Base-by-base conservation (phyloP, 2,329 filamentous ascomycete genomes). In the Lasiodiplodia citricola region DNA sequence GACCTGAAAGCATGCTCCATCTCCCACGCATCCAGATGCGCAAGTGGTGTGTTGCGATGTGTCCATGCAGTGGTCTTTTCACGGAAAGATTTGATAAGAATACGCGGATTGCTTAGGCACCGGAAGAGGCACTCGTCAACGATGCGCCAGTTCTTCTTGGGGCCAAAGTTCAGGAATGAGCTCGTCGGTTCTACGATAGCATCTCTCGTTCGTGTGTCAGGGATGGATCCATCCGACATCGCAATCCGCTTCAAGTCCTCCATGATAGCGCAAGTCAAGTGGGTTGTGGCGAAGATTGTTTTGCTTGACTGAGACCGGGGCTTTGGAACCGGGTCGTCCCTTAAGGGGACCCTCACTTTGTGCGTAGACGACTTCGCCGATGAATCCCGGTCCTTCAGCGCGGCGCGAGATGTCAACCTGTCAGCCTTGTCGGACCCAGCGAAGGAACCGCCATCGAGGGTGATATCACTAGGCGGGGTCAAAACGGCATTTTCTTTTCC, bases 1-100 rank as follows among this genome's bases (percentile, higher is more conserved):
- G 75, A 73, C 35, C 73, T 70, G 56, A 81, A 80, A 0, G 76
- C 74, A n/a, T 74, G 70, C 2, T 70, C 71, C 67, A 80, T 67
- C 31, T 72, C 72, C 16, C 69, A 54, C 18, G 78, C 75, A 65
- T 81, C 74, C 7, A 80, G 72, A 21, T 68, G 66, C 14, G 55
- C 55, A 2, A 68, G 37, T 31, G 56, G 56, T 0, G 47, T 54
- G 14, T 16, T 35, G 31, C 67, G 67, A 25, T 51, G 47, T 7
- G 54, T 52, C 41, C 54, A 55, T 18, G 57, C 51, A 7, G 50
- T 55, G 6, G 51, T 57, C 38, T 68, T 64, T 8, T 64, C 58
- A 13, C 52, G 50, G 50, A 68, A 68, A 31, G 57, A 63, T 31
- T 55, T 51, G 7, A 68, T 23, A 14, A 68, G 67, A 13, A 51